Evolutionary conservation across 1,139 yeast species (phyloP), one percentile per base, ranked within the genome.

Genomic region (Blastobotrys serpentis): DNA sequence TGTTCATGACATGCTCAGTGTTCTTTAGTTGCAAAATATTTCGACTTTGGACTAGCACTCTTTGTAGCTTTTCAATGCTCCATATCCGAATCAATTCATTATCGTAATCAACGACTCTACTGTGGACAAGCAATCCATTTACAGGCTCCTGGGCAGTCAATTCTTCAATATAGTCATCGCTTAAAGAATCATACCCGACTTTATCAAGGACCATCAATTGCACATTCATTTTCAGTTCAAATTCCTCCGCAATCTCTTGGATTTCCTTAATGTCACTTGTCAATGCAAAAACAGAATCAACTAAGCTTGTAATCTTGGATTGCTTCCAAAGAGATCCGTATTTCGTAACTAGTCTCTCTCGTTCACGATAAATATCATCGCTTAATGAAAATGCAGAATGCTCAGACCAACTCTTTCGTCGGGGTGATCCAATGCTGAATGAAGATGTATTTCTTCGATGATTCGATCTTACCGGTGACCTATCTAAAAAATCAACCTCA

Each of bases 131-230:
- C 33, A 33, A 40, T 11, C 43, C 48, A 17, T 47, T 52, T 2
- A 46, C 48, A 8, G 51, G 43, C 13, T 42, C 13, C n/a, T 34
- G 29, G 13, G 32, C 51, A 13, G 41, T 29, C 4, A 49, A 47
- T 36, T 46, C 48, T 18, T 49, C 41, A 37, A 29, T 7, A 7
- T 29, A 23, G 47, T 50, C 11, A 52, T 49, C 14, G 14, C 18
- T 36, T 42, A 13, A 18, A 11, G 54, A 55, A 13, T 47, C 46
- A 23, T 42, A 48, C 5, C 50, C 53, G 17, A 44, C 32, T 11
- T 40, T 51, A 32, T 56, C 61, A 11, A 57, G 46, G 11, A 61
- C 49, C 34, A 59, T 50, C 38, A 60, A 49, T 49, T 63, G 66
- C 29, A 60, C 56, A 13, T 47, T 45, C 8, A 60, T 18, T 4